Conservation (phyloP, 345 rosid genomes). For the Populus alba region DNA sequence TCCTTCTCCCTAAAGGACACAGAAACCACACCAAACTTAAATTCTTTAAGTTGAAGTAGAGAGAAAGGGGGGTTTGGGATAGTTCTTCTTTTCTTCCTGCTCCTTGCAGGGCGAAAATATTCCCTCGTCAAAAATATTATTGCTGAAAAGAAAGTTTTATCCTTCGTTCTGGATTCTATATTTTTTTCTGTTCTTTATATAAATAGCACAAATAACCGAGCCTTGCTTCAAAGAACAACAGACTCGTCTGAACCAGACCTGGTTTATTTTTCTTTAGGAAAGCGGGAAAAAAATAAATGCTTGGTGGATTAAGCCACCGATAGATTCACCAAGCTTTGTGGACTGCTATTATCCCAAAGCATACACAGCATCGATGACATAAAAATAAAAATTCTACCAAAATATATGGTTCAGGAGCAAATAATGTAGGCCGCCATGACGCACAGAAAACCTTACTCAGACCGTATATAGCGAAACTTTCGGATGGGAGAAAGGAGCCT, state of each 20-base stretch:
- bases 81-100: no score
- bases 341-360: neutral
- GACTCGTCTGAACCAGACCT: neutral
- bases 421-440: neutral
- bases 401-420: slow-evolving; percentile 15
- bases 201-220: neutral
- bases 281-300: neutral
- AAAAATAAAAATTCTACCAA: slow-evolving; percentile 8
- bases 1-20: no score
- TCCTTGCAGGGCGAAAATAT: no score
- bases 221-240: neutral
- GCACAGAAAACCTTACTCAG: neutral
- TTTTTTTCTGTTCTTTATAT: neutral
- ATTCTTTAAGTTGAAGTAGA: no score
- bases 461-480: neutral
- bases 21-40: no score
- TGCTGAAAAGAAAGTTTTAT: no score
- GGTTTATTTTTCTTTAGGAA: neutral
- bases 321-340: neutral
- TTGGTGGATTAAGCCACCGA: neutral
- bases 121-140: no score
- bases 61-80: no score
- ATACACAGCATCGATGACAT: neutral
- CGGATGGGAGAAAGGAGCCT: neutral
- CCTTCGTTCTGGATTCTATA: no score